Evolutionary conservation across 371 early-diverging fungal genomes (phyloP), one percentile per base, ranked within the genome.

Genomic region (Circinella umbellata): DNA sequence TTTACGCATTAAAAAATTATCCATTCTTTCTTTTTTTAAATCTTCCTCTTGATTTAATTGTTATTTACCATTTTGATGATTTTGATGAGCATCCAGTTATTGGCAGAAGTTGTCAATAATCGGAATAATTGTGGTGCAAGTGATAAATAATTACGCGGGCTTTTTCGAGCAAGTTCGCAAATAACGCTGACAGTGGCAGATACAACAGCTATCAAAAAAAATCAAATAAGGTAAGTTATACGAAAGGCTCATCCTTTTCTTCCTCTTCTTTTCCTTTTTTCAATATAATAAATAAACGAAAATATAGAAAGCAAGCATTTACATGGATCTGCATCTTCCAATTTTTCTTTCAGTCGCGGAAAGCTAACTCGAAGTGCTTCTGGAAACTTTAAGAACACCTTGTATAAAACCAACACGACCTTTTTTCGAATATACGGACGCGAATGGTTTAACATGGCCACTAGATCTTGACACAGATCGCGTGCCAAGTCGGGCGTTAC

Each of bases 1-100:
- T 54, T 34, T 17, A 63, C 4, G 47, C 17, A 54, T 48, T 47
- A 61, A 27, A 27, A 17, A 27, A 39, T 15, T 35, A 37, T 27
- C 18, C 10, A 39, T 64, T 11, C 53, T 10, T 13, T 49, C 34
- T 27, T 55, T 57, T 79, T 13, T n/a, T n/a, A n/a, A 9, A 9
- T 1, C 15, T 51, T 15, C 51, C 8, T 51, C n/a, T 15, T n/a
- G 4, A 51, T 51, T 15, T n/a, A 51, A n/a, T 15, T 4, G 14
- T 9, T 42, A 42, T 18, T 68, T 86, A 93, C 95, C 83, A 98
- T 81, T 79, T 98, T 98, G 70, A 97, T 94, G 36, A 98, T 94
- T 74, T 98, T 98, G 80, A 98, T 98, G 35, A 96, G 86, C 94
- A 97, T 96, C 99, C 98, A 98, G 80, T 97, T 97, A 78, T 97